These are phyloP conservation scores for Aureobasidium pullulans DNA, from an alignment of 2,329 filamentous ascomycete species.

Conservation along the genomic window DNA sequence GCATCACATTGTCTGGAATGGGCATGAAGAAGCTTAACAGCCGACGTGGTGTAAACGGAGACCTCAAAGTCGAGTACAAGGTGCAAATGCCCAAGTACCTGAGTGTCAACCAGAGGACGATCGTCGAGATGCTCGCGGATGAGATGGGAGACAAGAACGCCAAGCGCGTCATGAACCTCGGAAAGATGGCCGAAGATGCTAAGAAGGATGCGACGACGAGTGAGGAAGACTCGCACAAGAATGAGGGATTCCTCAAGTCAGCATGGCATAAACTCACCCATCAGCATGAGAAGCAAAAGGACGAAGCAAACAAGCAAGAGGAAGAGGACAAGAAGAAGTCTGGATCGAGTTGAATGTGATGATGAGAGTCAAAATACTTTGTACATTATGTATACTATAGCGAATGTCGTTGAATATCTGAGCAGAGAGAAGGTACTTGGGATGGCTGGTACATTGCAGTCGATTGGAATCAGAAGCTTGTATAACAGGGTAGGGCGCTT, in stretches of 20 bases:
- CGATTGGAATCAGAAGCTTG: neutral
- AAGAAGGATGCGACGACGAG: slow-evolving; percentile 6
- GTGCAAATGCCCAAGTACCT: slow-evolving; percentile 94
- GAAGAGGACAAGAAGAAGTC: slow-evolving; percentile 4
- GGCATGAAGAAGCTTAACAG: slow-evolving; percentile 80
- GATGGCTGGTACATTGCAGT: neutral
- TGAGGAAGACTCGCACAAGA: slow-evolving; percentile 52
- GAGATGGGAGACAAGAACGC: slow-evolving; percentile 92
- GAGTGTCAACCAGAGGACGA: slow-evolving; percentile 80
- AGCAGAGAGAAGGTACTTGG: neutral
- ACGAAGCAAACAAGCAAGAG: slow-evolving; percentile 31
- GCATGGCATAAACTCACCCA: slow-evolving; percentile 92
- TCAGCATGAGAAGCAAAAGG: slow-evolving; percentile 40
- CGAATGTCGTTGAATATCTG: neutral
- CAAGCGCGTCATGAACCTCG: slow-evolving; percentile 83
- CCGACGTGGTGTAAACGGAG: slow-evolving; percentile 62
- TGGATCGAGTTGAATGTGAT: neutral
- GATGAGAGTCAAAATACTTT: neutral
- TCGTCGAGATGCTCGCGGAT: slow-evolving; percentile 92
- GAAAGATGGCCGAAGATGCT: slow-evolving; percentile 36
- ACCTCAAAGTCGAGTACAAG: slow-evolving; percentile 89
- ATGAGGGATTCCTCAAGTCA: slow-evolving; percentile 85
- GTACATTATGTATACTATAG: slow-evolving; percentile 10
- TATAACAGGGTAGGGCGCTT: neutral
- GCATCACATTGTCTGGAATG: slow-evolving; percentile 79